phyloP scores from a whole-genome alignment of 495 filamentous ascomycete species.

The Cenococcum geophilum region DNA sequence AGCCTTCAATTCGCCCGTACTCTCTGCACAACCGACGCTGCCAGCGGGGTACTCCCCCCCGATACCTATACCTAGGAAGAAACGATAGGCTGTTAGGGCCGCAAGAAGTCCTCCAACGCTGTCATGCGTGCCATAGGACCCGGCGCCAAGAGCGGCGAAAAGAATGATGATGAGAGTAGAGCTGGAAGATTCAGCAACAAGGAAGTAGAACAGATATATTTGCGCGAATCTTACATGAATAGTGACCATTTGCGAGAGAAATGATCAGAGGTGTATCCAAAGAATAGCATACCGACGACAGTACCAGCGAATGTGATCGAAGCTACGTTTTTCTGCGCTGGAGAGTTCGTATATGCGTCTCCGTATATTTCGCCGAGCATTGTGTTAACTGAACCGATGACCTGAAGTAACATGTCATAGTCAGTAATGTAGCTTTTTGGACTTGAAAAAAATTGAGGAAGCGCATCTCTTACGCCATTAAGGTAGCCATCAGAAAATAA shows the following conservation, averaged over 20 bases:
- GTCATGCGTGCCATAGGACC: conserved; percentile 64
- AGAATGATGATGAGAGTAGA: conserved; percentile 78
- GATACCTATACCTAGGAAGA: conserved; percentile 61
- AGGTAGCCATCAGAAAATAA: conserved; percentile 89
- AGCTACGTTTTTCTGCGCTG: conserved; percentile 62
- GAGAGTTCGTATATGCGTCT: conserved; percentile 55
- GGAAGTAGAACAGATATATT: neutral
- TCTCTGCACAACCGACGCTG: conserved; percentile 76
- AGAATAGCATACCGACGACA: conserved; percentile 75
- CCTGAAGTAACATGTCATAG: conserved; percentile 41
- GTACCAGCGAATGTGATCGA: conserved; percentile 86
- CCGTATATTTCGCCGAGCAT: conserved; percentile 60
- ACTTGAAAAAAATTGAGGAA: neutral
- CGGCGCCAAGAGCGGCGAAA: conserved; percentile 73
- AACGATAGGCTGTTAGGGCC: conserved; percentile 78
- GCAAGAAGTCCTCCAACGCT: conserved; percentile 63
- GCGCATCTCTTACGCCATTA: conserved; percentile 43
- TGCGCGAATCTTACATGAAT: conserved; percentile 41
- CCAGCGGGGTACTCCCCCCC: conserved; percentile 80
- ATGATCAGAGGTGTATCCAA: conserved; percentile 76
- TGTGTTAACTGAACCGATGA: conserved; percentile 77
- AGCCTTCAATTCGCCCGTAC: conserved; percentile 68
- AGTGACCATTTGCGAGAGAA: conserved; percentile 80
- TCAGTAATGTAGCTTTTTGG: neutral
- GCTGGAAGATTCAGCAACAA: neutral